Evolutionary conservation across 2,329 filamentous ascomycete genomes (phyloP).

Genomic region (Hypoxylon sp.): DNA sequence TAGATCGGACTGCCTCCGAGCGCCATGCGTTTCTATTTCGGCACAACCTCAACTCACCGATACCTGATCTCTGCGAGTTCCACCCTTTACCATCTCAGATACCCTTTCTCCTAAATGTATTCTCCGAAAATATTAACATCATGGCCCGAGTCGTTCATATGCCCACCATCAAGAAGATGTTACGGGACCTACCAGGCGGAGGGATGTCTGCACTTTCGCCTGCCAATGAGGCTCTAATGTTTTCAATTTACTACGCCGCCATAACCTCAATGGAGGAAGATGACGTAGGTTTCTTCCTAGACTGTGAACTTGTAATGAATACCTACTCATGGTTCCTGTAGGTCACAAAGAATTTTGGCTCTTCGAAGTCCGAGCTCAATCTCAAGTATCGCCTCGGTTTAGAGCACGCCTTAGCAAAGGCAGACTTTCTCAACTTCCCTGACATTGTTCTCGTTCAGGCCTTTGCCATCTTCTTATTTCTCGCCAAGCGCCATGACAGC

Average conservation of each 20-base stretch:
- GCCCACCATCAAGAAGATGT: conserved; percentile 59
- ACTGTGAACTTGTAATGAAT: background rate
- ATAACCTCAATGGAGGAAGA: conserved; percentile 71
- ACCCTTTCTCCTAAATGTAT: conserved; percentile 65
- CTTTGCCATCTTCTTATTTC: conserved; percentile 64
- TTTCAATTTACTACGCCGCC: conserved; percentile 70
- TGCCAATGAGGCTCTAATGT: conserved; percentile 67
- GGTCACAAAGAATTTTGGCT: conserved; percentile 57
- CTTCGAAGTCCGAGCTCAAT: conserved; percentile 57
- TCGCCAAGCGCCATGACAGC: conserved; percentile 64
- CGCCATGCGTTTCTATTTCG: conserved; percentile 68
- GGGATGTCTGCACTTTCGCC: conserved; percentile 56
- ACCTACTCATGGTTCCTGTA: conserved; percentile 26
- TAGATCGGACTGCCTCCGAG: conserved; percentile 60
- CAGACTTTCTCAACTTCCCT: conserved; percentile 64
- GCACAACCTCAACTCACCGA: conserved; percentile 57
- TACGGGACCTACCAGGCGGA: conserved; percentile 55
- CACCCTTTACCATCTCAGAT: conserved; percentile 69
- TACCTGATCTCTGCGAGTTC: conserved; percentile 57
- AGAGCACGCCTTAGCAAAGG: conserved; percentile 64
- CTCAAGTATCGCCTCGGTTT: conserved; percentile 60
- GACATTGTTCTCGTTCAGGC: conserved; percentile 68
- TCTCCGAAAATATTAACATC: conserved; percentile 21
- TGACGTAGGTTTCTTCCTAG: conserved; percentile 59
- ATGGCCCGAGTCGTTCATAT: conserved; percentile 60